These are phyloP conservation scores for Trichoderma pleuroti DNA, from an alignment of 2,329 filamentous ascomycete species.

Conservation along the genomic window DNA sequence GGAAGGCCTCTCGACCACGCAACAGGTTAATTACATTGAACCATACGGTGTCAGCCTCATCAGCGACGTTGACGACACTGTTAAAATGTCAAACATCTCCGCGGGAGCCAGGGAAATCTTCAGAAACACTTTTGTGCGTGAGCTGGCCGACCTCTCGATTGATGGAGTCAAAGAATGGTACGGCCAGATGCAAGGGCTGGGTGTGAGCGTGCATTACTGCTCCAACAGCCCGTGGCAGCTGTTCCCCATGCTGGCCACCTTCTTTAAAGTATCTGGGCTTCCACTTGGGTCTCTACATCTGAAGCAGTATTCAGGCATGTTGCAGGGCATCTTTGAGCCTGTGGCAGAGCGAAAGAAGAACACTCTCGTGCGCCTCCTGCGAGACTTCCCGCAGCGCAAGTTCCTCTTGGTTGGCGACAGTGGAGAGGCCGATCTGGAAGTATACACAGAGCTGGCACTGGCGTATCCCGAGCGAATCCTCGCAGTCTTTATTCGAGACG, in stretches of 20 bases:
- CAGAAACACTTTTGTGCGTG: slow-evolving; percentile 89
- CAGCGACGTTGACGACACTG: slow-evolving; percentile 95
- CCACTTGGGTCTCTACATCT: slow-evolving; percentile 89
- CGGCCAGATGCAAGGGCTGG: slow-evolving; percentile 67
- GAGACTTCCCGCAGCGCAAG: slow-evolving; percentile 82
- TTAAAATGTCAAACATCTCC: slow-evolving; percentile 91
- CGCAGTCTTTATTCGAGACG: slow-evolving; percentile 90
- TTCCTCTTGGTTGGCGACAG: slow-evolving; percentile 95
- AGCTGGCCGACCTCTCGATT: slow-evolving; percentile 75
- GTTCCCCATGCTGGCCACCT: slow-evolving; percentile 82
- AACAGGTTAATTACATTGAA: slow-evolving; percentile 73
- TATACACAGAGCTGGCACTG: slow-evolving; percentile 89
- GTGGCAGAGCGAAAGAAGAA: slow-evolving; percentile 92
- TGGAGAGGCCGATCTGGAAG: slow-evolving; percentile 93
- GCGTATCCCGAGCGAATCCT: slow-evolving; percentile 79
- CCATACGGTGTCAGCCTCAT: slow-evolving; percentile 83
- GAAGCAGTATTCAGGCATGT: slow-evolving; percentile 94
- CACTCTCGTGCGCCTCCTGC: slow-evolving; percentile 77
- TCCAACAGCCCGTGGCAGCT: slow-evolving; percentile 99
- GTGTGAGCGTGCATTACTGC: slow-evolving; percentile 90
- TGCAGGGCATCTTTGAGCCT: slow-evolving; percentile 96
- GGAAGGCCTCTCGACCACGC: slow-evolving; percentile 76
- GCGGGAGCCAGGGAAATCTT: slow-evolving; percentile 90
- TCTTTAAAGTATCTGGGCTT: slow-evolving; percentile 74
- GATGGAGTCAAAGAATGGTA: slow-evolving; percentile 93